Evolutionary conservation across 371 early-diverging fungal species (phyloP).

Genomic region (Circinella minor): DNA sequence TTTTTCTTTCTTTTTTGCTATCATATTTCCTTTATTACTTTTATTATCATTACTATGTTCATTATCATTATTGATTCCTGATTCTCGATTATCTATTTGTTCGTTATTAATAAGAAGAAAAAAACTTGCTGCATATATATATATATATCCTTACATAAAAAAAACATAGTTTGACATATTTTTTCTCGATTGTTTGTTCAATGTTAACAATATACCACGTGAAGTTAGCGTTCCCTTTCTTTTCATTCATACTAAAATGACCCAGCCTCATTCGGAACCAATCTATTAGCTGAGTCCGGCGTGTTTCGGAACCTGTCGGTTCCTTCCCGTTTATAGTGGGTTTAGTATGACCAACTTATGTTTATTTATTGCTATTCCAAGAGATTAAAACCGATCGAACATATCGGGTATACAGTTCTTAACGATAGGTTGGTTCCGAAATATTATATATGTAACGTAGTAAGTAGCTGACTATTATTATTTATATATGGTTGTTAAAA

Average conservation of each 20-base stretch:
- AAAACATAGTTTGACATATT: not conserved
- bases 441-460: no score
- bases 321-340: not conserved
- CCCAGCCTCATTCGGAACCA: slow-evolving; percentile 1
- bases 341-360: not conserved
- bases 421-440: no score
- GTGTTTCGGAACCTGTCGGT: not conserved
- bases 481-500: no score
- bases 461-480: no score
- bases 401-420: no score
- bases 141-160: no score
- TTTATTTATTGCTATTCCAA: not conserved
- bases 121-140: no score
- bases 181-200: not conserved
- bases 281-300: not conserved
- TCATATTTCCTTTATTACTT: not conserved
- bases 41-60: not conserved
- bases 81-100: no score
- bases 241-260: not conserved
- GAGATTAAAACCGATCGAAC: no score
- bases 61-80: not conserved
- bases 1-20: not conserved
- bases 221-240: not conserved
- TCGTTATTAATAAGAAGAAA: no score
- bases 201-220: not conserved